Percentiles rank a stretch among this genome's conserved stretches.
These are phyloP conservation scores for Apiotrichum sp. DNA, from an alignment of 1,284 basidiomycete genomes.

Conservation along the genomic window DNA sequence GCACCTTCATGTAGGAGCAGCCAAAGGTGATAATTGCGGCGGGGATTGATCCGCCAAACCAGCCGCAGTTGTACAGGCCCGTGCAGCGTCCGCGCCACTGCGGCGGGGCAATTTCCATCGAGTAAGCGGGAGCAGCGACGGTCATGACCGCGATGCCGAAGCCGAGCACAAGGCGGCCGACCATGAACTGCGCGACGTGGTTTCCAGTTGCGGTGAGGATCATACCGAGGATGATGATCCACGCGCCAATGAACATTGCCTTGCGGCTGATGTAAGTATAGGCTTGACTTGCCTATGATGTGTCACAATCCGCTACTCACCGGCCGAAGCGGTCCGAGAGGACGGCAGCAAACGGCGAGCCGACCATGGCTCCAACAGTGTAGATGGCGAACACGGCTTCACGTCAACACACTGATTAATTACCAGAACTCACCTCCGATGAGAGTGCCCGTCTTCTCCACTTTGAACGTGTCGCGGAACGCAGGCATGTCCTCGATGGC, in stretches of 20 bases:
- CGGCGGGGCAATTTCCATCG: conserved; percentile 55
- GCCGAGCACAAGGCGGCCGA: conserved; percentile 47
- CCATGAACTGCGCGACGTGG: conserved; percentile 33
- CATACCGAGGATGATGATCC: conserved; percentile 48
- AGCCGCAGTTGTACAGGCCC: conserved; percentile 37
- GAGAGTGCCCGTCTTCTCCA: conserved; percentile 17
- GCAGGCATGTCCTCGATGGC: conserved; percentile 21
- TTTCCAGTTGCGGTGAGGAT: conserved; percentile 33
- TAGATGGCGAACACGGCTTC: conserved; percentile 27
- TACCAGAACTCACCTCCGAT: conserved; percentile 7
- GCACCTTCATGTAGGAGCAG: conserved; percentile 14
- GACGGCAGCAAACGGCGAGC: conserved; percentile 17
- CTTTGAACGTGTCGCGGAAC: conserved; percentile 26
- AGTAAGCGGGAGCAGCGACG: conserved; percentile 52
- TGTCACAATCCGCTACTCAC: conserved; percentile 4
- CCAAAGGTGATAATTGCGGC: conserved; percentile 10
- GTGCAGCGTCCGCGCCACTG: conserved; percentile 59
- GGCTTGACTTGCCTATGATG: background rate
- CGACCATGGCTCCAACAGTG: conserved; percentile 23
- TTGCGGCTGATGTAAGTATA: conserved; percentile 40
- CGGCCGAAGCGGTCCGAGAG: conserved; percentile 48
- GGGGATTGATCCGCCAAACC: conserved; percentile 29
- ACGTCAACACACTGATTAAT: no score
- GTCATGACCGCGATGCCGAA: conserved; percentile 45
- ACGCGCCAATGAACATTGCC: conserved; percentile 53